These are phyloP conservation scores for Globisporangium barbulae DNA, from an alignment of 352 stramenopile species.

Conservation along the genomic window DNA sequence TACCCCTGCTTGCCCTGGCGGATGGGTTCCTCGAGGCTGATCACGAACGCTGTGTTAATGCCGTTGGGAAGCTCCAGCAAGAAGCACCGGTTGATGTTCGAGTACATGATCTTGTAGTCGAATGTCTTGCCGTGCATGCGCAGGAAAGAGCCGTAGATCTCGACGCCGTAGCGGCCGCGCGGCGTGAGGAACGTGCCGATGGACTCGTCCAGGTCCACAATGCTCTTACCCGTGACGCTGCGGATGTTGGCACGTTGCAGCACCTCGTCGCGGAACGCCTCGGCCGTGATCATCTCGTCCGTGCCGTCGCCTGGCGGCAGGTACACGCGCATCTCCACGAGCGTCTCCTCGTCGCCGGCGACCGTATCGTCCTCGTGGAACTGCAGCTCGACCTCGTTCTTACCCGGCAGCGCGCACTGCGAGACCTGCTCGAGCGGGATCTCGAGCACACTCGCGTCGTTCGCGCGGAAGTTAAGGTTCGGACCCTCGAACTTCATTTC, in stretches of 20 bases:
- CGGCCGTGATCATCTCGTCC: conserved; percentile 56
- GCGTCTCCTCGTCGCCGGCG: conserved; percentile 90
- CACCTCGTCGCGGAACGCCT: conserved; percentile 83
- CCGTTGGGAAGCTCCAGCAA: conserved; percentile 96
- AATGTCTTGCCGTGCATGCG: conserved; percentile 98
- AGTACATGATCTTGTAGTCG: conserved; percentile 99
- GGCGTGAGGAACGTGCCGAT: conserved; percentile 98
- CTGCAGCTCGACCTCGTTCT: conserved; percentile 99
- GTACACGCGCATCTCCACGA: conserved; percentile 97
- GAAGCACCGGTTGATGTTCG: conserved; percentile 98
- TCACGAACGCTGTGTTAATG: conserved; percentile 97
- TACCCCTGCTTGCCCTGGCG: conserved; percentile 98
- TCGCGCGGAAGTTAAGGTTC: conserved; percentile 79
- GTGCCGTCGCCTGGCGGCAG: conserved; percentile 78
- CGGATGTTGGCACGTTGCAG: conserved; percentile 83
- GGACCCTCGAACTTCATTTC: conserved; percentile 91
- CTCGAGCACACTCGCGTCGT: conserved; percentile 69
- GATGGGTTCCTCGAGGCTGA: conserved; percentile 98
- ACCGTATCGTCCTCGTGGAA: conserved; percentile 98
- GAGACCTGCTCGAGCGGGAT: conserved; percentile 75
- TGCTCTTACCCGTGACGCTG: conserved; percentile 94
- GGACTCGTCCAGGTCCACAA: conserved; percentile 95
- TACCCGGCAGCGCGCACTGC: conserved; percentile 92
- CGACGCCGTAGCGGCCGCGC: conserved; percentile 96
- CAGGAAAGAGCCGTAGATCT: conserved; percentile 97